Conservation (phyloP, 352 stramenopile genomes). For the Phytopythium helicoides region DNA sequence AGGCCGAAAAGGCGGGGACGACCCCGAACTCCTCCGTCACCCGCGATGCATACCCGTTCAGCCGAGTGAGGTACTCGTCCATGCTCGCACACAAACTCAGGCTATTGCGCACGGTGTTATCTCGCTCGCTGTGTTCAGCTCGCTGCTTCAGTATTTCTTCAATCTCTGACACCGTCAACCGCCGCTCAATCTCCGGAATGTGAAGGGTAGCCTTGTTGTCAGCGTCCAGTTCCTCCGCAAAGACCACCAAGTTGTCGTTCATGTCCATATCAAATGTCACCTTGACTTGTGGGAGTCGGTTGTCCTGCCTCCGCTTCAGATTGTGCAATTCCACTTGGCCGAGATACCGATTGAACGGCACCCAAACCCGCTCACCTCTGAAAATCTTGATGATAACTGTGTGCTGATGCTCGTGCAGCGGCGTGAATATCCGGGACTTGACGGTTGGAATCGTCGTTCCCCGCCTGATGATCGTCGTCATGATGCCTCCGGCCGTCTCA, state of each 20-base stretch:
- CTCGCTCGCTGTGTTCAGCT: not conserved
- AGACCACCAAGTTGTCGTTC: not conserved
- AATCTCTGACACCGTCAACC: not conserved
- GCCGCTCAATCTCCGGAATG: not conserved
- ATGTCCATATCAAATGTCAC: slow-evolving; percentile 11
- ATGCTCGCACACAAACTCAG: slow-evolving; percentile 4
- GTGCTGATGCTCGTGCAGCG: slow-evolving; percentile 4
- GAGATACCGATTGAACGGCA: not conserved
- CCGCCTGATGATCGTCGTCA: not conserved
- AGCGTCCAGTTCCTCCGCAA: slow-evolving; percentile 4
- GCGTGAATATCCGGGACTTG: slow-evolving; percentile 3
- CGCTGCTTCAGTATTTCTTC: not conserved
- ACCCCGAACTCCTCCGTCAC: slow-evolving; percentile 3
- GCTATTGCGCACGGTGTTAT: slow-evolving; percentile 1
- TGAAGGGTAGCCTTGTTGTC: slow-evolving; percentile 5
- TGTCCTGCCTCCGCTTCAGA: not conserved
- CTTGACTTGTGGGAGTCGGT: slow-evolving; percentile 7
- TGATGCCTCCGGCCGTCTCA: slow-evolving; percentile 5
- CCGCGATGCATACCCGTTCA: not conserved
- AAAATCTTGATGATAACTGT: slow-evolving; percentile 9
- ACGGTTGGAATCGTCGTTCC: not conserved
- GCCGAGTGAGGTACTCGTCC: slow-evolving; percentile 6
- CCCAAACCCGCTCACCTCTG: slow-evolving; percentile 3
- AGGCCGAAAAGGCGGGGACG: slow-evolving; percentile 1
- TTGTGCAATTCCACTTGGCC: slow-evolving; percentile 5